These are phyloP conservation scores for Colletotrichum australisinense DNA, from an alignment of 2,329 filamentous ascomycete genomes.

Conservation along the genomic window DNA sequence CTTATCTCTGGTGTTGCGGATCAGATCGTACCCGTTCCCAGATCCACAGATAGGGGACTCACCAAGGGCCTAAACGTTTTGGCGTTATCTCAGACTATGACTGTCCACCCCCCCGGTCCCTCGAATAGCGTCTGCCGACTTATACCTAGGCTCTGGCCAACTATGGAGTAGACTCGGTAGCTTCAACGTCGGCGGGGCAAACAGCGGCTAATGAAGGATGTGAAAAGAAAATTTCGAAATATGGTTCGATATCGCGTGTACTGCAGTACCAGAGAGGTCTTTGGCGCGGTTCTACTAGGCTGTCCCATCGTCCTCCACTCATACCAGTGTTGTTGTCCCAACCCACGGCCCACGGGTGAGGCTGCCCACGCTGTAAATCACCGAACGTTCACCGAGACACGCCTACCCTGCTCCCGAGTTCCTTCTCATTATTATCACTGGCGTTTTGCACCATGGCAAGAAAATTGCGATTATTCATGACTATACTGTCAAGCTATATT, in stretches of 20 bases:
- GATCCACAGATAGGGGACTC: slow-evolving; percentile 34
- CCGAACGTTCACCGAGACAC: too few relatives aligned
- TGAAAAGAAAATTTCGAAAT: not conserved
- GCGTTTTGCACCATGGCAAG: too few relatives aligned
- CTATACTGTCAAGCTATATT: too few relatives aligned
- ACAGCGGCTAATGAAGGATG: not conserved
- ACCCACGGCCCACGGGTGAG: not conserved
- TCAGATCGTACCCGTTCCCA: slow-evolving; percentile 30
- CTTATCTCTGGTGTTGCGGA: slow-evolving; percentile 26
- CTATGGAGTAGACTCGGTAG: too few relatives aligned
- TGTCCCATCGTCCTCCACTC: not conserved
- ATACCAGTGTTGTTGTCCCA: not conserved
- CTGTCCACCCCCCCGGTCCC: not conserved
- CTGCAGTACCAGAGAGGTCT: not conserved
- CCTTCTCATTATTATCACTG: too few relatives aligned
- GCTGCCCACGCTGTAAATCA: too few relatives aligned
- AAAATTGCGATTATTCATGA: too few relatives aligned
- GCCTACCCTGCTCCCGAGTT: too few relatives aligned
- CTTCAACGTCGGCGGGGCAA: not conserved
- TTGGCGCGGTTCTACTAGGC: not conserved
- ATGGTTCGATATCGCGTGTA: not conserved
- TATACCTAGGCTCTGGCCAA: not conserved
- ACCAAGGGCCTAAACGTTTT: not conserved
- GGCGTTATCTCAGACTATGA: slow-evolving; percentile 30
- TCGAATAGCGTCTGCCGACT: not conserved